Conservation (phyloP, 2,329 filamentous ascomycete species). For the Beauveria asiatica region DNA sequence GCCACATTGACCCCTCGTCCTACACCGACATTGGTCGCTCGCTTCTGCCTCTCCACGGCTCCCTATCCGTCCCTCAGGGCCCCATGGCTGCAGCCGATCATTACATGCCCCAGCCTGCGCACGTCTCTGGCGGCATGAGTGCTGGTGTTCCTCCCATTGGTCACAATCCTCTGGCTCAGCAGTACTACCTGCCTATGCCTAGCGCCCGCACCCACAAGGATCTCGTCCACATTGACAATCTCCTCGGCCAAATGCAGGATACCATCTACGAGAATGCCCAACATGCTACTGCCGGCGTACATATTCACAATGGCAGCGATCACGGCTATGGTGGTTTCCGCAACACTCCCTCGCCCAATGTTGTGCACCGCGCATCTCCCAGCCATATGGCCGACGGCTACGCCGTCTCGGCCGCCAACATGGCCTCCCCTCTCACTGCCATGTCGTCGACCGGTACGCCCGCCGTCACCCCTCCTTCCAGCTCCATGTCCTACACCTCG, state of each 20-base stretch:
- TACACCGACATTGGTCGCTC: constrained; percentile 88
- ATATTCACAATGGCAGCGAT: constrained; percentile 58
- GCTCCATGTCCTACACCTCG: constrained; percentile 67
- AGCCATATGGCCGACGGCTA: constrained; percentile 24
- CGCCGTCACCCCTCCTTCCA: constrained; percentile 67
- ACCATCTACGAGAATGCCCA: constrained; percentile 92
- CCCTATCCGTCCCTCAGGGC: constrained; percentile 53
- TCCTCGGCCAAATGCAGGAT: constrained; percentile 91
- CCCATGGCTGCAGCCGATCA: constrained; percentile 38
- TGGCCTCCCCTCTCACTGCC: constrained; percentile 52
- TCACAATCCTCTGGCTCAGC: constrained; percentile 53
- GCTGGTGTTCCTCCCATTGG: constrained; percentile 51
- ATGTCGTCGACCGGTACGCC: constrained; percentile 61
- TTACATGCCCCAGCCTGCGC: constrained; percentile 39
- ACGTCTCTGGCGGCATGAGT: constrained; percentile 39
- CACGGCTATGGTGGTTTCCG: constrained; percentile 52
- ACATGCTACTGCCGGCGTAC: constrained; percentile 71
- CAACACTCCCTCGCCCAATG: constrained; percentile 45
- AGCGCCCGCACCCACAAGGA: constrained; percentile 91
- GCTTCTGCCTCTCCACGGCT: constrained; percentile 69
- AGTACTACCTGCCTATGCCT: constrained; percentile 78
- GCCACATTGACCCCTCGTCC: constrained; percentile 79
- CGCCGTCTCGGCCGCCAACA: constrained; percentile 43
- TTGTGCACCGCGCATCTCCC: constrained; percentile 29
- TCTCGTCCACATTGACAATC: constrained; percentile 84